Evolutionary conservation across 345 rosid species (phyloP), one percentile per base, ranked within the genome.

Genomic region (Bruguiera gymnorhiza): DNA sequence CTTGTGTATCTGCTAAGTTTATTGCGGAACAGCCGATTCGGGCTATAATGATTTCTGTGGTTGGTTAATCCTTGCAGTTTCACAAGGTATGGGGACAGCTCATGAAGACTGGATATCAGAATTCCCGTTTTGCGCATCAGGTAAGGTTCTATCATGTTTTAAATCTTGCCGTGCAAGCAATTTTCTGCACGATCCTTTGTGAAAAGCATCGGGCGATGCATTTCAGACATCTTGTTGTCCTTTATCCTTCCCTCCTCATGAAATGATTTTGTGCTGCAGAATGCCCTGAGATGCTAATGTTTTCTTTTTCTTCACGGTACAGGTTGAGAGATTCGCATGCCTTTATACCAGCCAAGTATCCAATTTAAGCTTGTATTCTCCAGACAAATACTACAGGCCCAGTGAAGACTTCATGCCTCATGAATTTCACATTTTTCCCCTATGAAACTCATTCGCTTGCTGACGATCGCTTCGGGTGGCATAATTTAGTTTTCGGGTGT

Each of bases 321-420:
- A 94, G 99, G 99, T 95, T 30, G 99, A 95, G 84, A 95, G 99
- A 87, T 95, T 92, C 66, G 99, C 97, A 1, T 95, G 99, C 81
- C 94, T 95, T 26, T 95, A 92, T 75, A 88, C 97, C 1, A 88
- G 99, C 80, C 92, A 89, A 76, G 95, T 95, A 34, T 89, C 97
- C 46, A 95, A 95, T 86, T 69, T 95, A 63, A 80, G 96, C 75
- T 78, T 91, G 73, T 92, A 95, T 76, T 95, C 99, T 0, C 96
- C 97, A 0, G 88, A 95, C 81, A 95, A 89, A 75, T 92, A 92
- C 75, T 95, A 95, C 79, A 82, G 93, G 72, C 99, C 97, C 20
- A 81, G 91, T 50, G 97, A 92, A 84, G 99, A 92, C 78, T 87
- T 85, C 67, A 95, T 95, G 99, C 90, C 99, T 11, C 99, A 95